These are phyloP conservation scores for Cytospora chrysosperma DNA, from an alignment of 2,329 filamentous ascomycete genomes.

Conservation along the genomic window DNA sequence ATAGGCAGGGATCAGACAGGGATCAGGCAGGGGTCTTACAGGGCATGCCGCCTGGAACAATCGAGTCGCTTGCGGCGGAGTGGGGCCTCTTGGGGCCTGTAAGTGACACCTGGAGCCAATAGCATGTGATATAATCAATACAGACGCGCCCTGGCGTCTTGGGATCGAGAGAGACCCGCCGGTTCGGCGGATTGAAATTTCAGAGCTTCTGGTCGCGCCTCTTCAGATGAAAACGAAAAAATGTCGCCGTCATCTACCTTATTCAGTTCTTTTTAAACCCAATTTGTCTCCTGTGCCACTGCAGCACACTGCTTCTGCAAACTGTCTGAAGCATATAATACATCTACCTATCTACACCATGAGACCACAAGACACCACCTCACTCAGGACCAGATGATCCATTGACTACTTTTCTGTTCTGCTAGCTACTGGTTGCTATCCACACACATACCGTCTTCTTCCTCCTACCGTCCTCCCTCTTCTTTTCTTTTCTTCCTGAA, in stretches of 20 bases:
- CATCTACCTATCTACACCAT: no score
- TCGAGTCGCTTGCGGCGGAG: background rate
- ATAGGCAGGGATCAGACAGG: conserved; percentile 12
- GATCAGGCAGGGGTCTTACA: conserved; percentile 9
- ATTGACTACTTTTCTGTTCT: background rate
- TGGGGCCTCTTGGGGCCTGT: no score
- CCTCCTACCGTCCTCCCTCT: background rate
- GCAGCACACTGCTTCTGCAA: background rate
- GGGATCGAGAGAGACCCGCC: background rate
- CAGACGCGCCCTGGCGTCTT: conserved; percentile 2
- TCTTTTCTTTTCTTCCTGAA: background rate
- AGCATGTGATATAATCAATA: background rate
- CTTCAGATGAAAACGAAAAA: conserved; percentile 15
- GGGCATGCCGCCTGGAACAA: no score
- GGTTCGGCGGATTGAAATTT: conserved; percentile 16
- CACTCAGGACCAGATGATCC: conserved; percentile 20
- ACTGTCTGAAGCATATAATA: no score
- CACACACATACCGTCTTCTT: background rate
- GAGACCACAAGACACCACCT: background rate
- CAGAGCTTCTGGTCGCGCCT: conserved; percentile 6
- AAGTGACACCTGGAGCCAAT: background rate
- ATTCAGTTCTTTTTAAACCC: background rate
- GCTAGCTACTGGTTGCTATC: background rate
- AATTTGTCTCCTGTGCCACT: conserved; percentile 9
- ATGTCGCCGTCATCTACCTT: conserved; percentile 25